Conservation (phyloP, 2,329 filamentous ascomycete species). For the Botryotinia narcissicola region DNA sequence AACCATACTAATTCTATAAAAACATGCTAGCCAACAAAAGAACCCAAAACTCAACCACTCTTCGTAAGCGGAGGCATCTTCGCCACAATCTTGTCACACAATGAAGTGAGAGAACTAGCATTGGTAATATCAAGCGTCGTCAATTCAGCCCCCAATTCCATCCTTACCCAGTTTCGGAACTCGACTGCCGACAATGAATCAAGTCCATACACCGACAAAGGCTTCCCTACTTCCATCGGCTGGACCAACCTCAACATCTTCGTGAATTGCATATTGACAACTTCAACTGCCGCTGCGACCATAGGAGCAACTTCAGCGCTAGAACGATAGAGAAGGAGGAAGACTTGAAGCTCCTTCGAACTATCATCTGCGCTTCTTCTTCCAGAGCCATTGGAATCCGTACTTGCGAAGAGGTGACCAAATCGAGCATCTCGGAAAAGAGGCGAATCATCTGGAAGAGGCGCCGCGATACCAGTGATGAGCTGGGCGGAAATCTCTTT, state of each 20-base stretch:
- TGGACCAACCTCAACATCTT: constrained; percentile 3
- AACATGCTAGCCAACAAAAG: too few species aligned
- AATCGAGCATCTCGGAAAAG: neutral
- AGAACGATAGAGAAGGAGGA: too few species aligned
- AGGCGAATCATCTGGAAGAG: neutral
- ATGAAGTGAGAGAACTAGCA: constrained; percentile 11
- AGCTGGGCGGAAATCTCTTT: neutral
- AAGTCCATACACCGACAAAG: constrained; percentile 23
- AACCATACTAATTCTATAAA: too few species aligned
- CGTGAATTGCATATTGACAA: constrained; percentile 12
- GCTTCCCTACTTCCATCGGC: constrained; percentile 5
- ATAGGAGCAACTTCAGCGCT: neutral
- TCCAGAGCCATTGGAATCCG: too few species aligned
- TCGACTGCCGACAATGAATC: constrained; percentile 29
- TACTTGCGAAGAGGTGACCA: neutral
- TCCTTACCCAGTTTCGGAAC: constrained; percentile 24
- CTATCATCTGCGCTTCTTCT: too few species aligned
- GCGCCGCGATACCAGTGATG: neutral
- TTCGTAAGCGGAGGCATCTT: neutral
- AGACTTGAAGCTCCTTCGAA: too few species aligned
- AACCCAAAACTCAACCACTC: too few species aligned
- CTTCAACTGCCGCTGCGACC: neutral
- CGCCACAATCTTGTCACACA: constrained; percentile 16
- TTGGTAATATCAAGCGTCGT: constrained; percentile 17
- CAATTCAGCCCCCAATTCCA: constrained; percentile 25